Conservation (phyloP, 768 basidiomycete genomes). For the Hygrocybe punicea region DNA sequence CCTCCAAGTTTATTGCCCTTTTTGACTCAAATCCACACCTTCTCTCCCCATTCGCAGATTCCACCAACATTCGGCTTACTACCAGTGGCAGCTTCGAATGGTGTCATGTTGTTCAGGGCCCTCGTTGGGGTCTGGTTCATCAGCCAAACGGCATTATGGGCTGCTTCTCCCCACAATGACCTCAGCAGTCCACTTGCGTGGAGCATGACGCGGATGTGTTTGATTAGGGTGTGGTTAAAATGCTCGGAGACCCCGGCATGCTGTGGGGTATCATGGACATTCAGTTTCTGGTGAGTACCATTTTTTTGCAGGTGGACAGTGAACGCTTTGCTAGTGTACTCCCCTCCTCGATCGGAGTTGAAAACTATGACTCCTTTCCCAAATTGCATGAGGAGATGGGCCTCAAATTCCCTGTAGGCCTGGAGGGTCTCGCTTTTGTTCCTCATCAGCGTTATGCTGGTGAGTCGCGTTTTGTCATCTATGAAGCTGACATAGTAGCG, state of each 20-base stretch:
- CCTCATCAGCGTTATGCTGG: too few species aligned
- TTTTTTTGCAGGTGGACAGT: constrained; percentile 17
- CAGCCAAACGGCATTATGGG: constrained; percentile 34
- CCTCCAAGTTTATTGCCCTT: constrained; percentile 24
- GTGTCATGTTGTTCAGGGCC: constrained; percentile 19
- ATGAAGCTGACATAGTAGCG: too few species aligned
- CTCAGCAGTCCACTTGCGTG: constrained; percentile 28
- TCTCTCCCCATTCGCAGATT: constrained; percentile 33
- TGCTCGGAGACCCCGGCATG: constrained; percentile 33
- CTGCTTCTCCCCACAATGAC: constrained; percentile 40
- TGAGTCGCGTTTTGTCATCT: too few species aligned
- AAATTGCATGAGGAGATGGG: too few species aligned
- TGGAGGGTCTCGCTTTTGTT: too few species aligned
- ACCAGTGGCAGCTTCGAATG: constrained; percentile 18
- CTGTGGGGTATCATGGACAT: constrained; percentile 32
- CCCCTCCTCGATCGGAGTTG: too few species aligned
- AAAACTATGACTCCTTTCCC: too few species aligned
- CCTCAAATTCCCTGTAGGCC: too few species aligned
- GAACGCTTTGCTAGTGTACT: constrained; percentile 15
- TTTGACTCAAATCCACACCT: constrained; percentile 31
- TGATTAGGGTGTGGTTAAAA: constrained; percentile 25
- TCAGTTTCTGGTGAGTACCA: constrained; percentile 32
- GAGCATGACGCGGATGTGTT: constrained; percentile 28
- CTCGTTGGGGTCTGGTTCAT: constrained; percentile 32
- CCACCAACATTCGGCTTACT: constrained; percentile 30